Base-by-base conservation (phyloP, 768 basidiomycete species). In the Suillus lakei region DNA sequence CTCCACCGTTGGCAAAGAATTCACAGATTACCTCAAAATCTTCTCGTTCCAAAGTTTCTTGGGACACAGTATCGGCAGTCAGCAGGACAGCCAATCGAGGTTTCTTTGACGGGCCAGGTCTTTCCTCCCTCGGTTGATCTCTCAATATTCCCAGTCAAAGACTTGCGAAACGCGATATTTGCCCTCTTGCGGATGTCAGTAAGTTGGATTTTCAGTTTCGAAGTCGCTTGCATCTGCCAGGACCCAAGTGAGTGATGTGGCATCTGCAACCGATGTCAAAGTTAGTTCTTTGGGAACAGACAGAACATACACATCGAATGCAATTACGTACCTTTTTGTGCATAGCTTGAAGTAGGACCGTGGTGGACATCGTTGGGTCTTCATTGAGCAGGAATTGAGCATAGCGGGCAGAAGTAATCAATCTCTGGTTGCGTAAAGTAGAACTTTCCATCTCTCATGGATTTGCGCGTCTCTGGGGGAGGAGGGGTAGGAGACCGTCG, bases 1-100 rank as follows among this genome's bases (percentile, higher is more conserved):
- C 83, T 46, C 83, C 84, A 13, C 82, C 81, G 5, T 76, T 80
- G 13, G 84, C 84, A 68, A 91, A 88, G 69, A 89, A 91, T 12
- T 74, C 73, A 8, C 84, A 81, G 43, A 91, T 79, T 4, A 77
- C 71, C 21, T 84, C 77, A n/a, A 90, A 76, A 71, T 89, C 87
- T 58, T 81, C 74, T 64, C 43, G 70, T 60, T 74, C 70, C 59
- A 65, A 26, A 6, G 66, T 60, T 60, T 65, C 65, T 18, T 26
- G 59, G 61, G 59, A 21, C 26, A 50, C 13, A 50, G 21, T 43
- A 51, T 38, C 6, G 18, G 54, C 5, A 39, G 12, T 38, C 51
- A 26, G 32, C 5, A 50, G 13, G 2, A 28, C 30, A 63, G 34
- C 39, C 26, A 55, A n/a, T 30, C 54, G 30, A 53, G 15, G 56